phyloP scores from a whole-genome alignment of 306 rosid species.

The Gillenia trifoliata region DNA sequence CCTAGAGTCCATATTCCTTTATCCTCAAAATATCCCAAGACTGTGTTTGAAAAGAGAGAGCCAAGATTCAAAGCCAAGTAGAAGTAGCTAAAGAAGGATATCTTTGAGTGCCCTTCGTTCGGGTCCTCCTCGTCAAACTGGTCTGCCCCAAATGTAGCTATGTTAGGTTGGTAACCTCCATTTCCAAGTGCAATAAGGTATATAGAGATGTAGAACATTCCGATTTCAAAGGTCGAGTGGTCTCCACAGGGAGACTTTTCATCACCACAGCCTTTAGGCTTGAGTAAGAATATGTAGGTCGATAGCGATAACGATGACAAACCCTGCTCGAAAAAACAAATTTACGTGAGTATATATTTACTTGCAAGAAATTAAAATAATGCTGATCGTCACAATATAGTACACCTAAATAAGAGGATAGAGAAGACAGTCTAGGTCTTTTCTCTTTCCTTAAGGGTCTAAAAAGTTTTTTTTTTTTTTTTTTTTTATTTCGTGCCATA shows the following conservation, averaged over 20 bases:
- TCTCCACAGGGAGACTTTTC: conserved; percentile 42
- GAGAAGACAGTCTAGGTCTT: background rate
- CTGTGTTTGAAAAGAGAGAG: conserved; percentile 74
- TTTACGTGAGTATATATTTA: background rate
- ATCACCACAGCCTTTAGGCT: conserved; percentile 66
- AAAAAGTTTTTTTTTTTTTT: too few species aligned
- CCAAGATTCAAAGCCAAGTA: conserved; percentile 80
- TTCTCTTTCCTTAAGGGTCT: too few species aligned
- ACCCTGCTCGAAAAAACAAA: conserved; percentile 40
- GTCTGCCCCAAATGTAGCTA: conserved; percentile 86
- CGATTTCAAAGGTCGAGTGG: conserved; percentile 30
- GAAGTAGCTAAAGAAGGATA: conserved; percentile 75
- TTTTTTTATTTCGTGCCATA: too few species aligned
- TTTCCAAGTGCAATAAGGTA: conserved; percentile 71
- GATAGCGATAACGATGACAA: conserved; percentile 48
- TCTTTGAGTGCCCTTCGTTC: conserved; percentile 54
- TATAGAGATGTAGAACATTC: conserved; percentile 54
- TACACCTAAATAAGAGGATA: background rate
- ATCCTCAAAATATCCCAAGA: conserved; percentile 73
- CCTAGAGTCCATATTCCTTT: conserved; percentile 66
- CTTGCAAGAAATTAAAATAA: too few species aligned
- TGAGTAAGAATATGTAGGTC: conserved; percentile 48
- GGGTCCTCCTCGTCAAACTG: conserved; percentile 75
- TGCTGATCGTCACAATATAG: background rate
- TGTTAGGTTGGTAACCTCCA: conserved; percentile 80